Percentiles rank a stretch among this genome's conserved stretches.
Evolutionary conservation across 164 flowering plant species (phyloP).

Genomic region (Santalum album): DNA sequence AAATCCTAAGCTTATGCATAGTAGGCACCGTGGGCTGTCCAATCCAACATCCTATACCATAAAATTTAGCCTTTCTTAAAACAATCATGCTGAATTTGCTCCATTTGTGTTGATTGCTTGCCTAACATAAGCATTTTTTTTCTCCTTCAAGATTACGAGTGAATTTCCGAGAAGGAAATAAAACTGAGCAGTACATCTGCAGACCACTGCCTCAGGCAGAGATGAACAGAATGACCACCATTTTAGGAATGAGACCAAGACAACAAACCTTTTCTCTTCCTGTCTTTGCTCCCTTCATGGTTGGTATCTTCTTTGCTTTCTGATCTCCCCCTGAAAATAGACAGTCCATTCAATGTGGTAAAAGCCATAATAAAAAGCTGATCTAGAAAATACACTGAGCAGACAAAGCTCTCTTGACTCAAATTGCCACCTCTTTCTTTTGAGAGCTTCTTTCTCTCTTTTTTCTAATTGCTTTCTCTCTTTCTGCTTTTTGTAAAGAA

Average conservation of each 20-base stretch:
- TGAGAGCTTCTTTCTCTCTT: constrained; percentile 29
- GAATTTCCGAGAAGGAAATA: not conserved
- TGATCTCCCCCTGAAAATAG: constrained; percentile 33
- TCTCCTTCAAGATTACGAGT: not conserved
- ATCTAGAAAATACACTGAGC: too few relatives aligned
- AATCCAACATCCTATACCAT: too few relatives aligned
- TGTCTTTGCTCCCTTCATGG: constrained; percentile 19
- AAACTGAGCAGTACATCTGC: not conserved
- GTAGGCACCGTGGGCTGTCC: too few relatives aligned
- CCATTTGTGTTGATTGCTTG: not conserved
- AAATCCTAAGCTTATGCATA: too few relatives aligned
- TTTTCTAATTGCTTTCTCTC: constrained; percentile 46
- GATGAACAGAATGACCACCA: not conserved
- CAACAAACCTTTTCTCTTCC: constrained; percentile 38
- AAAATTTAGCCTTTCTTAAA: too few relatives aligned
- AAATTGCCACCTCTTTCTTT: constrained; percentile 42
- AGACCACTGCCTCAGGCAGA: not conserved
- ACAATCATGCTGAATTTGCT: too few relatives aligned
- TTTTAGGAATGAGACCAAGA: not conserved
- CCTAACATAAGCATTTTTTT: not conserved
- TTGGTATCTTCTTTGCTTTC: constrained; percentile 25
- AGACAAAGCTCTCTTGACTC: not conserved
- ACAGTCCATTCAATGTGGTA: constrained; percentile 10
- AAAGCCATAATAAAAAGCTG: too few relatives aligned
- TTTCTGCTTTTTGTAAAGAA: constrained; percentile 55